phyloP scores from a whole-genome alignment of 148 eudicot genomes.

The Talinum fruticosum region DNA sequence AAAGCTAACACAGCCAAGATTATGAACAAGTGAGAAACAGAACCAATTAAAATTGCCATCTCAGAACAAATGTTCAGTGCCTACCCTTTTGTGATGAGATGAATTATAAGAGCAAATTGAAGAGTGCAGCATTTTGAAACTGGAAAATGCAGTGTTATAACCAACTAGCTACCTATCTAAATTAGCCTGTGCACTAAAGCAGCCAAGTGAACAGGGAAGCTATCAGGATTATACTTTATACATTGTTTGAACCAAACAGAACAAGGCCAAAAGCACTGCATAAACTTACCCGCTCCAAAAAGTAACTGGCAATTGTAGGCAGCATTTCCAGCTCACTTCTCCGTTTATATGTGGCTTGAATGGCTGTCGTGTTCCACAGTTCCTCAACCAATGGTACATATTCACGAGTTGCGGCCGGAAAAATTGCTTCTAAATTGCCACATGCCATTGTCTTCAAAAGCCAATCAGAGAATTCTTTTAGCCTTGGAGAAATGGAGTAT shows the following conservation, averaged over 20 bases:
- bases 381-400: conserved; percentile 93
- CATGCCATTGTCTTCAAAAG: conserved; percentile 85
- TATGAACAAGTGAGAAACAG: too few relatives aligned
- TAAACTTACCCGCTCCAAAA: conserved; percentile 79
- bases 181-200: neutral
- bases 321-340: conserved; percentile 79
- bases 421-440: conserved; percentile 74
- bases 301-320: conserved; percentile 73
- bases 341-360: conserved; percentile 77
- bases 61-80: too few relatives aligned
- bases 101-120: too few relatives aligned
- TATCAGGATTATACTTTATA: neutral
- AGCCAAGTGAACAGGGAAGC: neutral
- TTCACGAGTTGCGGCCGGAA: conserved; percentile 97
- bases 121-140: too few relatives aligned
- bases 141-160: too few relatives aligned
- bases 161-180: too few relatives aligned
- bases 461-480: conserved; percentile 96
- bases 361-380: conserved; percentile 71
- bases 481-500: conserved; percentile 72
- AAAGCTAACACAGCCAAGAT: too few relatives aligned
- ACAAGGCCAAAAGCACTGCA: conserved; percentile 2
- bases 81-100: too few relatives aligned
- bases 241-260: conserved; percentile 10
- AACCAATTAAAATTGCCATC: too few relatives aligned